Evolutionary conservation across 2,329 filamentous ascomycete genomes (phyloP), one percentile per base, ranked within the genome.

Genomic region (Chaetomium globosum): DNA sequence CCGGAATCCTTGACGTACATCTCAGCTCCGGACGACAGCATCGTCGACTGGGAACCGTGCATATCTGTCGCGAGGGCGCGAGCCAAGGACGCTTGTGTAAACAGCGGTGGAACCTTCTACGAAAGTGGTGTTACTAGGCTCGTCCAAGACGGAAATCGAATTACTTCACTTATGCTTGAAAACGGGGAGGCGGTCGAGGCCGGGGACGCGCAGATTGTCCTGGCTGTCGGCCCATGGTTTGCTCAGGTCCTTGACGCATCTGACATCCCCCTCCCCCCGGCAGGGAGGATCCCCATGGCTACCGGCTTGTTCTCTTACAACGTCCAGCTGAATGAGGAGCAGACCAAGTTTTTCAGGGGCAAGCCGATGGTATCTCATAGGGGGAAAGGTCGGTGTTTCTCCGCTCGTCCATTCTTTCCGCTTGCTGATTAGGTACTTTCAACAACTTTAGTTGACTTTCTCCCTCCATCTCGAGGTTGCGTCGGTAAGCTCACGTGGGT

Each of bases 11-110:
- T 59, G 28, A 59, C 43, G 21, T 59, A 31, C 43, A n/a, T 59
- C 33, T 51, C 6, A 8, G 43, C 39, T 16, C 4, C 16, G 56
- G 56, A 59, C 43, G 56, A 59, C 31, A 33, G 26, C 19, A 51
- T 59, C 28, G 39, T 59, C 33, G 43, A 59, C 23, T 59, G 56
- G 56, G 43, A 51, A 51, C n/a, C 56, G 31, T 59, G 56, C 12
- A 51, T 59, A 28, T 31, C 31, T 1, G 43, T 31, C 5, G 39
- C 39, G 3, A 51, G 43, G 31, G 39, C 16, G 28, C 56, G 43
- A 26, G 56, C 56, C 23, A 59, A 59, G 43, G 21, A 59, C 21
- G 23, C 30, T 9, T 59, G 57, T 5, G 21, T 19, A 7, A 12
- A 59, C 3, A 59, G 28, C 26, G 19, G 30, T 3, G 57, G 57